These are phyloP conservation scores for Aureobasidium sp. DNA, from an alignment of 2,329 filamentous ascomycete genomes.

Conservation along the genomic window DNA sequence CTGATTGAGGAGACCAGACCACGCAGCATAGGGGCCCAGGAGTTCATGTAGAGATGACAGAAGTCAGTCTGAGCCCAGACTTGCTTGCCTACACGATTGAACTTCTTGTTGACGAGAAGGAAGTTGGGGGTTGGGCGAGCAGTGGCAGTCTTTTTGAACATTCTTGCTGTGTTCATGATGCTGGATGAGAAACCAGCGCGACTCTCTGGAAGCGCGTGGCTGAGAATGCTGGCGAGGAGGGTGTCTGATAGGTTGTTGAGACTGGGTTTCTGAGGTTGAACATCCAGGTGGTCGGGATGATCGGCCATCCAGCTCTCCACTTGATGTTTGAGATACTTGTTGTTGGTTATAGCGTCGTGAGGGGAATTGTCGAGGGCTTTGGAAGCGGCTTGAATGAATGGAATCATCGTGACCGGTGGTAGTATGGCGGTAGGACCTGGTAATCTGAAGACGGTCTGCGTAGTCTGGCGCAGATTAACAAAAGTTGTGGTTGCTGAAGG, in stretches of 20 bases:
- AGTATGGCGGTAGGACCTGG: no score
- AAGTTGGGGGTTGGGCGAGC: background rate
- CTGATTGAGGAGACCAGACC: background rate
- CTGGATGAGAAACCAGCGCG: background rate
- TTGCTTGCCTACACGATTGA: background rate
- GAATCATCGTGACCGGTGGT: no score
- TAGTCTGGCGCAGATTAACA: no score
- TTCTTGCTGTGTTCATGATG: background rate
- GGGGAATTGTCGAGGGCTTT: no score
- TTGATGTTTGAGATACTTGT: background rate
- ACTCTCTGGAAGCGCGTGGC: background rate
- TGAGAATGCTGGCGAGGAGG: background rate
- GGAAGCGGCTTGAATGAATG: no score
- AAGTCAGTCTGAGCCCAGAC: background rate
- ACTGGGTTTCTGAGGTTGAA: background rate
- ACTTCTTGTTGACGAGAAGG: background rate
- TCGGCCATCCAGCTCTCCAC: no score
- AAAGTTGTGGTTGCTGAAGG: no score
- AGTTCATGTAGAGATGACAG: conserved; percentile 1
- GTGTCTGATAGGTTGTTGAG: background rate
- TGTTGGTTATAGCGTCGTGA: no score
- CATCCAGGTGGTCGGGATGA: background rate
- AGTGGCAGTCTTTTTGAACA: background rate
- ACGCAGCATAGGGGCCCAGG: background rate
- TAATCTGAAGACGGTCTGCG: no score